Evolutionary conservation across 306 rosid genomes (phyloP), one percentile per base, ranked within the genome.

Genomic region (Cyamopsis tetragonoloba): DNA sequence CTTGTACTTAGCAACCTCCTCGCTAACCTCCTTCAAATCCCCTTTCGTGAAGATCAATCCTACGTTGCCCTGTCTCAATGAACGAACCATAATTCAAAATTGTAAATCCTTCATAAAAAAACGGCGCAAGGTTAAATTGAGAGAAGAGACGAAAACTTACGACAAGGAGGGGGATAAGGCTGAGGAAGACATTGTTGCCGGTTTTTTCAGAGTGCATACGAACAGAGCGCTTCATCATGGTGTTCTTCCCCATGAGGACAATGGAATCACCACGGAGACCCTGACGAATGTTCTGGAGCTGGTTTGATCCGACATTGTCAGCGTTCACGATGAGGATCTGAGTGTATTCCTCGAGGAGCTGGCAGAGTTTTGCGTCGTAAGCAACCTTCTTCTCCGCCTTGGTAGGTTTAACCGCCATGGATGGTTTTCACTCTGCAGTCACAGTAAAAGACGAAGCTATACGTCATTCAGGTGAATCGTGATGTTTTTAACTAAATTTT

Each of bases 1-100:
- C 96, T 92, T 92, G 91, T 92, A 92, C 75, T 92, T 92, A 0
- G 88, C 92, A 32, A 92, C 98, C 71, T 92, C 98, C 15, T 92
- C 98, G 13, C 95, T 85, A 32, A 92, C 96, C 71, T 92, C 98
- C 81, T 92, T 92, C 87, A 92, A 76, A 32, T 92, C 96, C 47
- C 98, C 98, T 59, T 92, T 92, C 0, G 98, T 92, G 79, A 92
- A 92, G 39, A 89, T 92, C 38, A 92, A 72, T 0, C 98, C 98
- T 0, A 92, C 98, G 18, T 92, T 92, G 0, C 98, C 98, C 97
- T 91, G 46, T 24, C 13, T 1, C 30, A 28, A 34, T 2, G 0
- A 22, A 19, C 24, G 11, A 20, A 46, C 2, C 22, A 54, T 31
- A 1, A 30, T 0, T 7, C 1, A 31, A 3, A 37, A 0, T 6